phyloP scores from a whole-genome alignment of 495 filamentous ascomycete species.

The Penicillium goetzii region DNA sequence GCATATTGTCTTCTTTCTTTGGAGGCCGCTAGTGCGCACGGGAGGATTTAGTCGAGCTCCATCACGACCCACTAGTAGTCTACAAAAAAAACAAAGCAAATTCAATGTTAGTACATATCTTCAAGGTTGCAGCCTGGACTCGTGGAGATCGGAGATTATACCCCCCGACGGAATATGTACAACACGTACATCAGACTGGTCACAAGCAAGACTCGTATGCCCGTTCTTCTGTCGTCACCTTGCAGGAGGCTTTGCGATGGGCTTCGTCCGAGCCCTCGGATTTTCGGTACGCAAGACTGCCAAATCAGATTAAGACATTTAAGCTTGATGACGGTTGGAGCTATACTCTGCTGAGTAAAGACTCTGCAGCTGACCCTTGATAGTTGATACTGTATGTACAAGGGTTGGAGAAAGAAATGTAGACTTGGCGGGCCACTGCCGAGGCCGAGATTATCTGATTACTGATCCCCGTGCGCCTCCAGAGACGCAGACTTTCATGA shows the following conservation, averaged over 20 bases:
- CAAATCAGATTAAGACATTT: background rate
- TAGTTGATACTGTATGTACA: too few species aligned
- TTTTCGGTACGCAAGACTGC: background rate
- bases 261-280: background rate
- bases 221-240: slow-evolving; percentile 1
- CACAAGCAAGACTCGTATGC: background rate
- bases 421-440: background rate
- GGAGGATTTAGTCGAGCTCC: background rate
- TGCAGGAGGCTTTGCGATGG: background rate
- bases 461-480: background rate
- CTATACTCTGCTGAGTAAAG: background rate
- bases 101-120: background rate
- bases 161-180: slow-evolving; percentile 1
- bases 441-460: slow-evolving; percentile 6
- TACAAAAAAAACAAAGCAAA: background rate
- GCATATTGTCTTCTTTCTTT: background rate
- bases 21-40: background rate
- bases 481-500: background rate
- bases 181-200: background rate
- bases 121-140: background rate
- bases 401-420: background rate
- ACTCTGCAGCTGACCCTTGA: slow-evolving; percentile 4
- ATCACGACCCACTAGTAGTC: background rate
- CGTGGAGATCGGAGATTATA: slow-evolving; percentile 3
- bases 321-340: background rate